phyloP scores from a whole-genome alignment of 2,329 filamentous ascomycete genomes.

The Hypoxylon sp. region DNA sequence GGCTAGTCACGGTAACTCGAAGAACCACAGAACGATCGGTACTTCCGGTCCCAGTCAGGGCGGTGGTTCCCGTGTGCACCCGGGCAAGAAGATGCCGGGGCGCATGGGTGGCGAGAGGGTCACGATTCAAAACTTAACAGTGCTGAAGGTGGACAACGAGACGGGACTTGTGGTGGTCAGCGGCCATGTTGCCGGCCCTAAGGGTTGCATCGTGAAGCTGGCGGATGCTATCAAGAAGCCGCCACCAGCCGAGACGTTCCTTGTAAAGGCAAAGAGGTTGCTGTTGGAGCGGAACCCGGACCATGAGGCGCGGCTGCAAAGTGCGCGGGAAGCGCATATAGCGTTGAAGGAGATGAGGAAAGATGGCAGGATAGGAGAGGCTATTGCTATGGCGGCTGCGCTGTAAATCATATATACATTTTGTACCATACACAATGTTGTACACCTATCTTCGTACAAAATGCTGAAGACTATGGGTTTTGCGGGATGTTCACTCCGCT shows the following conservation, averaged over 20 bases:
- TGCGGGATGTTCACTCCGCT: conserved; percentile 5
- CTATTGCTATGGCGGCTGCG: conserved; percentile 43
- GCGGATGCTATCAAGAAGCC: conserved; percentile 92
- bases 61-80: conserved; percentile 89
- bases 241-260: conserved; percentile 63
- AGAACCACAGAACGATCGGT: conserved; percentile 93
- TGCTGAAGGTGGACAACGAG: conserved; percentile 88
- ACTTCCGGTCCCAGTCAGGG: conserved; percentile 91
- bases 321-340: conserved; percentile 65
- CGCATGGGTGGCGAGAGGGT: conserved; percentile 92
- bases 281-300: conserved; percentile 63
- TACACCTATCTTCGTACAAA: conserved; percentile 46
- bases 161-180: conserved; percentile 90
- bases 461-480: conserved; percentile 20
- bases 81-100: conserved; percentile 98
- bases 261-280: conserved; percentile 60
- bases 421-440: conserved; percentile 52
- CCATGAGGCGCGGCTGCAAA: conserved; percentile 61
- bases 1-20: conserved; percentile 94
- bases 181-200: conserved; percentile 88
- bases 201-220: conserved; percentile 85
- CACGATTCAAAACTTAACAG: conserved; percentile 91
- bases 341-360: conserved; percentile 66
- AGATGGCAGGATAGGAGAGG: conserved; percentile 57
- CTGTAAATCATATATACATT: conserved; percentile 30